Evolutionary conservation across 1,139 yeast species (phyloP).

Genomic region (Yamadazyma pseudoaaseri): DNA sequence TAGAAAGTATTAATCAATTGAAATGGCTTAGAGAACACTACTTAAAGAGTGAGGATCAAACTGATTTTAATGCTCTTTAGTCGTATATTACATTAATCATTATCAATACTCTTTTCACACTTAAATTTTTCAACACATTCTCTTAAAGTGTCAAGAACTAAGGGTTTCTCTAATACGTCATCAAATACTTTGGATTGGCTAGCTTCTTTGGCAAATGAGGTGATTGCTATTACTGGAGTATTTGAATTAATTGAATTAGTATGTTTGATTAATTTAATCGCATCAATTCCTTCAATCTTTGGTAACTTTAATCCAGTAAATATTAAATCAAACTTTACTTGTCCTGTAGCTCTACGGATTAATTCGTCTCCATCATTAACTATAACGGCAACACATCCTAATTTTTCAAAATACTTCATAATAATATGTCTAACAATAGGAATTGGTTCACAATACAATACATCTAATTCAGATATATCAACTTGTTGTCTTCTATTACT

Average conservation of each 20-base stretch:
- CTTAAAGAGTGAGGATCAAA: conserved; percentile 31
- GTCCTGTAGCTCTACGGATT: conserved; percentile 78
- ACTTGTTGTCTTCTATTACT: conserved; percentile 38
- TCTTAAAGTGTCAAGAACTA: conserved; percentile 34
- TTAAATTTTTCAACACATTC: conserved; percentile 22
- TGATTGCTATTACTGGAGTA: conserved; percentile 78
- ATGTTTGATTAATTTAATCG: conserved; percentile 71
- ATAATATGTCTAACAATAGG: conserved; percentile 77
- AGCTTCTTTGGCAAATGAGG: conserved; percentile 74
- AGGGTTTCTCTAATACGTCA: conserved; percentile 76
- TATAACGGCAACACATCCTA: conserved; percentile 81
- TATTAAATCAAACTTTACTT: conserved; percentile 80
- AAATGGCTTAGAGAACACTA: conserved; percentile 75
- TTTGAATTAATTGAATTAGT: conserved; percentile 73
- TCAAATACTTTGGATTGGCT: conserved; percentile 57
- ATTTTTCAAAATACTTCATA: conserved; percentile 59
- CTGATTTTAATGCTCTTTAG: conserved; percentile 1
- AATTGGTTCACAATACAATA: conserved; percentile 82
- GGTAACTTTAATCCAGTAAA: conserved; percentile 72
- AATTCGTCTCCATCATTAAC: conserved; percentile 82
- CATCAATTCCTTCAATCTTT: conserved; percentile 69
- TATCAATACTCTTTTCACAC: neutral
- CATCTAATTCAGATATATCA: conserved; percentile 47
- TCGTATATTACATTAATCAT: too few species aligned
- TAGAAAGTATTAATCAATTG: conserved; percentile 84